Evolutionary conservation across 148 eudicot species (phyloP), one percentile per base, ranked within the genome.

Genomic region (Tetragonia tetragonoides): DNA sequence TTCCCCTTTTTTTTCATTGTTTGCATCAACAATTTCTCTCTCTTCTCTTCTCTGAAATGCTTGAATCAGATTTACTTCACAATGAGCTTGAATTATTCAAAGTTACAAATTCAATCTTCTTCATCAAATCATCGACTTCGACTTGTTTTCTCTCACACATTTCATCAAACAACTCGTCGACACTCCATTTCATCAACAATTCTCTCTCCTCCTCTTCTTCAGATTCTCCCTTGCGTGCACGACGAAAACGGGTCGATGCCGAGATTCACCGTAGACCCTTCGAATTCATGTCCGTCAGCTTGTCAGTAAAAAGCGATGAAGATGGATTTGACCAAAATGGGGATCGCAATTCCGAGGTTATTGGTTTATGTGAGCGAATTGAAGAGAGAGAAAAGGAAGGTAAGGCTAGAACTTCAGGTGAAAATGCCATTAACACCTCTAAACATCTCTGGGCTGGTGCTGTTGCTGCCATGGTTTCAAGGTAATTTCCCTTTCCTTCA

Each of bases 401-500:
- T 75, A 74, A 49, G 46, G 63, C 73, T 16, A 82, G 73, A 49
- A 81, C 81, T 67, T 82, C 80, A 9, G 88, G 83, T 24, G 34
- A 28, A 28, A 28, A 28, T 28, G 97, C 98, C n/a, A 59, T 93
- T 5, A 95, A 95, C 66, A 91, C 97, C 14, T 84, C 91, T 68
- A 95, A 87, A 77, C 99, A 95, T 86, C 87, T 95, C 3, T 95
- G 97, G 97, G 92, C 99, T 72, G 99, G 99, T 18, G 99, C 99
- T 84, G 93, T 93, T 42, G 87, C 99, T 70, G 99, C 99, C 73
- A 89, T 90, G 93, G 90, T 95, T 42, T 95, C 99, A 28, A 91
- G 99, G 97, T 95, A 56, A 68, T 59, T 2, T 38, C 53, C 53
- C 34, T 46, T 80, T 14, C 20, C 10, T 3, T 62, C 28, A 21